Evolutionary conservation across 2,329 filamentous ascomycete species (phyloP), one percentile per base, ranked within the genome.

Genomic region (Plenodomus lindquistii): DNA sequence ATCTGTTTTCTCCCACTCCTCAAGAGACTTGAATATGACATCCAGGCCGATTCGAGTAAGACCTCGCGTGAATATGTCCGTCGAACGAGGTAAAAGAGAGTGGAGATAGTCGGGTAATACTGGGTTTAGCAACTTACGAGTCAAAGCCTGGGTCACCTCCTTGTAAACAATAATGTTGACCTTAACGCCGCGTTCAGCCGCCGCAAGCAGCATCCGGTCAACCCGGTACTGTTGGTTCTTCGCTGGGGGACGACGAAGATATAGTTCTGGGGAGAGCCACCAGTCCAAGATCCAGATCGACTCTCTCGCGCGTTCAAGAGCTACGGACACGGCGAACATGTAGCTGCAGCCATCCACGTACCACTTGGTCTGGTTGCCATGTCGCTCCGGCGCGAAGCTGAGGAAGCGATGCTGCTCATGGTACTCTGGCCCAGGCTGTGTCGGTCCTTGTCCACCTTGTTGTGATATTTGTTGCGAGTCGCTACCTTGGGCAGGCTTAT

Each of bases 81-180:
- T 74, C 39, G 66, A 71, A 24, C 55, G 57, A 42, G 70, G 75
- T 39, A 77, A 61, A 40, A 77, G 65, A 50, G 73, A 76, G 60
- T 76, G 72, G 39, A 78, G 68, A 56, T 76, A 75, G 42, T 71
- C 55, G 46, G 75, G 73, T 20, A 78, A 50, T 34, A 63, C 63
- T 52, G 75, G 75, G 63, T 69, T 73, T 19, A 70, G 50, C 43
- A 62, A 84, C 87, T 81, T 80, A 90, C 87, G 78, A 35, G 88
- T 91, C 63, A 95, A 75, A 34, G 90, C 88, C 64, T 90, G 87
- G 3, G 88, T 84, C 20, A 79, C 76, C 74, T 97, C 92, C 74
- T 96, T 96, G 76, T 96, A 96, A 10, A 96, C 89, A 44, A 96
- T 91, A 42, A 96, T 80, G 61, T 92, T 87, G 60, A 96, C 80